phyloP scores from a whole-genome alignment of 2,329 filamentous ascomycete genomes.

The Curvularia hawaiiensis region DNA sequence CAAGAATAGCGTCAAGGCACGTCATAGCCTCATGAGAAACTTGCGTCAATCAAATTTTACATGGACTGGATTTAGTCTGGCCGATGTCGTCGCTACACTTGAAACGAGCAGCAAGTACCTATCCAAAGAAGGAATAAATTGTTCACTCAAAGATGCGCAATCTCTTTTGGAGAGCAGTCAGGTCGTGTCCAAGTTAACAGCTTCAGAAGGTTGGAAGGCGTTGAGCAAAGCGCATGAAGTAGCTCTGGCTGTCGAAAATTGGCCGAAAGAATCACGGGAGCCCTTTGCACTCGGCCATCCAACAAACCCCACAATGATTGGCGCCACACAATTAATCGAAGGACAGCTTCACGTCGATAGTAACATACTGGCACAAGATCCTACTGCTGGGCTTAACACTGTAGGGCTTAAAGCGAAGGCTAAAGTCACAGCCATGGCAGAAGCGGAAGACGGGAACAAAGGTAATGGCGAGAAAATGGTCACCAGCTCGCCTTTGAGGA shows the following conservation, averaged over 20 bases:
- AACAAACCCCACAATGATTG: constrained; percentile 59
- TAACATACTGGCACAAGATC: constrained; percentile 32
- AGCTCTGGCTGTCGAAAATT: constrained; percentile 71
- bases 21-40: constrained; percentile 75
- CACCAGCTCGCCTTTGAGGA: constrained; percentile 27
- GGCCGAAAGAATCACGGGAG: constrained; percentile 64
- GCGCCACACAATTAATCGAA: constrained; percentile 60
- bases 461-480: constrained; percentile 6
- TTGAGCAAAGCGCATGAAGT: constrained; percentile 77
- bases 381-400: constrained; percentile 29
- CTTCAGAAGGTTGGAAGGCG: constrained; percentile 67
- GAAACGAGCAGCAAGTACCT: constrained; percentile 73
- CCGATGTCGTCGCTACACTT: constrained; percentile 68
- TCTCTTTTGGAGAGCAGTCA: constrained; percentile 69
- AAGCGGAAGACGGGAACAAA: constrained; percentile 26
- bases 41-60: constrained; percentile 85
- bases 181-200: constrained; percentile 64
- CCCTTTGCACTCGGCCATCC: constrained; percentile 69
- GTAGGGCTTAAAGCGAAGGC: constrained; percentile 38
- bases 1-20: constrained; percentile 68
- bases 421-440: constrained; percentile 30
- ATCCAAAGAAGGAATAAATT: constrained; percentile 62
- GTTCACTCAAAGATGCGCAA: constrained; percentile 64
- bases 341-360: constrained; percentile 62
- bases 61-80: constrained; percentile 73